These are phyloP conservation scores for Silene coronaria DNA, from an alignment of 179 eudicot genomes.

Conservation along the genomic window DNA sequence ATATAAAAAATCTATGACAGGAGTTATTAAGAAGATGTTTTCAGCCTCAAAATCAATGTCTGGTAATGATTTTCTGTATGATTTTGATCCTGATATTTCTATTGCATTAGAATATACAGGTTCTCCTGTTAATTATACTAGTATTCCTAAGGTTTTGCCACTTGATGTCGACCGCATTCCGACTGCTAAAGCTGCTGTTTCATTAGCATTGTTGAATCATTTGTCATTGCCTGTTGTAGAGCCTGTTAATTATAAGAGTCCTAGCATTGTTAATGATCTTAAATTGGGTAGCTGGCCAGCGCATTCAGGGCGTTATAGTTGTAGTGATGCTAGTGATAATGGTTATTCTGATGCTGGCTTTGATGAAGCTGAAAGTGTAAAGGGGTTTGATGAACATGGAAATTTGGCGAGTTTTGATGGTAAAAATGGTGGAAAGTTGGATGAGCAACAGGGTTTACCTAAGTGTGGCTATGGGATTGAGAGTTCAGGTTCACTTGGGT, in stretches of 20 bases:
- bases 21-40: constrained; percentile 22
- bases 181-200: constrained; percentile 30
- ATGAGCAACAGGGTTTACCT: constrained; percentile 6
- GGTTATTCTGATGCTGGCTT: constrained; percentile 11
- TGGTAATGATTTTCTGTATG: constrained; percentile 22
- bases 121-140: constrained; percentile 22
- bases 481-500: constrained; percentile 40
- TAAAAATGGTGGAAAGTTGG: constrained; percentile 11
- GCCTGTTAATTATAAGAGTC: constrained; percentile 25
- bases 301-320: background rate
- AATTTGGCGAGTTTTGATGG: constrained; percentile 10
- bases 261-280: constrained; percentile 10
- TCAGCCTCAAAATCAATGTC: constrained; percentile 26
- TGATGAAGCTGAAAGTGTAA: constrained; percentile 13
- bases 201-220: constrained; percentile 23
- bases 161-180: constrained; percentile 33
- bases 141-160: constrained; percentile 33
- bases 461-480: constrained; percentile 21
- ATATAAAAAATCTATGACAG: background rate
- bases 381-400: background rate
- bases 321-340: constrained; percentile 11
- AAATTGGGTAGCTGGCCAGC: constrained; percentile 7
- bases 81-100: constrained; percentile 32
- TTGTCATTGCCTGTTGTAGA: constrained; percentile 38
- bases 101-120: constrained; percentile 42